phyloP scores from a whole-genome alignment of 345 rosid genomes.

The Heritiera fomes region DNA sequence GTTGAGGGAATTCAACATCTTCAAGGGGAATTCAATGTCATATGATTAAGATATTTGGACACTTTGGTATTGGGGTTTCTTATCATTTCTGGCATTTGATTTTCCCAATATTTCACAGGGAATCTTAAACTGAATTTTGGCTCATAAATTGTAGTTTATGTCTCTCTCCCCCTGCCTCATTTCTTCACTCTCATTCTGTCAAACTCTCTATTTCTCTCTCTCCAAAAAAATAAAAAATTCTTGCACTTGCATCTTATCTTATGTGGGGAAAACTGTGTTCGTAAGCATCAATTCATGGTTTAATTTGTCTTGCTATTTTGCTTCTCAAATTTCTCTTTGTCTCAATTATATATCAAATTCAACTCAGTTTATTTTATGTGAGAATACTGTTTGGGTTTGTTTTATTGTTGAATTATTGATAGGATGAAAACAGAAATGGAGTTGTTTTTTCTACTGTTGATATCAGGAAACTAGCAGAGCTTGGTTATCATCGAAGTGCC shows the following conservation, averaged over 20 bases:
- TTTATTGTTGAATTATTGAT: slow-evolving; percentile 16
- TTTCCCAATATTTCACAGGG: slow-evolving; percentile 19
- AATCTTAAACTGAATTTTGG: slow-evolving; percentile 18
- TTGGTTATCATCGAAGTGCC: slow-evolving; percentile 6
- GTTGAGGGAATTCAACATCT: slow-evolving; percentile 12
- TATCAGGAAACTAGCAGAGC: slow-evolving; percentile 18
- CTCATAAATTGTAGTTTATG: neutral
- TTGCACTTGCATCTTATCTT: neutral
- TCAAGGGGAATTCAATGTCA: slow-evolving; percentile 16
- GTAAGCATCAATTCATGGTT: neutral
- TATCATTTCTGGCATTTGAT: slow-evolving; percentile 13
- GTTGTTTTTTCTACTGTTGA: neutral
- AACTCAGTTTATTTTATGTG: slow-evolving; percentile 27
- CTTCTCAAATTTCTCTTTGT: neutral
- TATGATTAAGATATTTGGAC: slow-evolving; percentile 15
- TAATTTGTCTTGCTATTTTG: neutral
- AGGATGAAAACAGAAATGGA: neutral
- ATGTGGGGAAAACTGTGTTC: neutral
- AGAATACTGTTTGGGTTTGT: neutral
- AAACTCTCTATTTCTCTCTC: neutral
- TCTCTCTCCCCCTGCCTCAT: neutral
- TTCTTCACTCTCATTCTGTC: neutral
- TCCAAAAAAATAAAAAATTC: neutral
- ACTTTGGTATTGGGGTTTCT: slow-evolving; percentile 16
- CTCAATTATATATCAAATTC: slow-evolving; percentile 3